Conservation (phyloP, 2,329 filamentous ascomycete species). For the Ceratocystis albifundus region DNA sequence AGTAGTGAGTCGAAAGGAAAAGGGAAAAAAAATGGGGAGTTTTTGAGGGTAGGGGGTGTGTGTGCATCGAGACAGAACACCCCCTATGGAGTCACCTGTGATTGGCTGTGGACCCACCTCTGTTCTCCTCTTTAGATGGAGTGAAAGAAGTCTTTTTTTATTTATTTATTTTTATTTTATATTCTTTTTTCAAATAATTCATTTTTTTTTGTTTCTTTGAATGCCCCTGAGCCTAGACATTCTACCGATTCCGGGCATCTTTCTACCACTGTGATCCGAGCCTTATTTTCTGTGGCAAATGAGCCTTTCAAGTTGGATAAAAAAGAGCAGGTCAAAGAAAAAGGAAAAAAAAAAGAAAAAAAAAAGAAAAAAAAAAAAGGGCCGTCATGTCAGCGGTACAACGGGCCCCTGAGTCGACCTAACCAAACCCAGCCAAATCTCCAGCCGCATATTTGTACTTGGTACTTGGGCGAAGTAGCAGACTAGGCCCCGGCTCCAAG, state of each 20-base stretch:
- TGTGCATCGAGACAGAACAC: background rate
- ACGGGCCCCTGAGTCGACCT: background rate
- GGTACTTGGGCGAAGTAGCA: background rate
- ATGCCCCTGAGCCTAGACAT: background rate
- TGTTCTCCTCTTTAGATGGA: background rate
- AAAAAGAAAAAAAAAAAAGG: constrained; percentile 3
- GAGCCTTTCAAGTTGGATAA: background rate
- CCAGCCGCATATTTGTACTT: constrained; percentile 1
- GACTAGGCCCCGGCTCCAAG: background rate
- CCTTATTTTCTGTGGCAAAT: constrained; percentile 2
- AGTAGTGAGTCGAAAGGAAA: background rate
- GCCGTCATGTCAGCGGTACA: background rate
- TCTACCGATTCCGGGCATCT: background rate
- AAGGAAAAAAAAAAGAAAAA: background rate
- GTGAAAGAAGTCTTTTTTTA: background rate
- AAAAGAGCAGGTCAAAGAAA: no score
- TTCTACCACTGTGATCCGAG: background rate
- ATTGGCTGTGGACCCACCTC: constrained; percentile 8
- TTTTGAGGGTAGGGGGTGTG: no score
- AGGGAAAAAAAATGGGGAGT: no score
- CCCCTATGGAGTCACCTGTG: background rate
- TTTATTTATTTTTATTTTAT: background rate
- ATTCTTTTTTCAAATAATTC: no score
- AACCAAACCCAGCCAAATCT: background rate
- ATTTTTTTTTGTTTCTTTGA: no score